Conservation (phyloP, 805 yeast species). For the Hanseniaspora valbyensis region DNA sequence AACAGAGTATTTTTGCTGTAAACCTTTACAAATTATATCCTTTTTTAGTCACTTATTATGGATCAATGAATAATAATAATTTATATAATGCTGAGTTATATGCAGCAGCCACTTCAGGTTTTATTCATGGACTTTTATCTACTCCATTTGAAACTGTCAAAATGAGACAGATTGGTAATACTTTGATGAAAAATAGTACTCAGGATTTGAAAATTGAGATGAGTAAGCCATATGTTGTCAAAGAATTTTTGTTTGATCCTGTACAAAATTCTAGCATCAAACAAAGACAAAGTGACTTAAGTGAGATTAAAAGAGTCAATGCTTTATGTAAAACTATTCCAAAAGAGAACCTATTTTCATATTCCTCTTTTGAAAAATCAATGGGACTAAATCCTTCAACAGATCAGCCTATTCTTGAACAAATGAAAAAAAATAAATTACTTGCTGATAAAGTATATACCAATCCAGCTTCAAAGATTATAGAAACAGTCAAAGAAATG, state of each 20-base stretch:
- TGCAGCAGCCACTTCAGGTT: conserved; percentile 78
- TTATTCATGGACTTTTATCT: conserved; percentile 67
- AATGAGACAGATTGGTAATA: conserved; percentile 66
- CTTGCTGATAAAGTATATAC: not conserved
- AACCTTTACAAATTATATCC: conserved; percentile 27
- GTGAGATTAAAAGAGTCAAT: not conserved
- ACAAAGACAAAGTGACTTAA: not conserved
- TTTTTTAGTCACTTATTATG: not conserved
- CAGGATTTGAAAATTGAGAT: conserved; percentile 25
- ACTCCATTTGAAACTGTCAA: conserved; percentile 87
- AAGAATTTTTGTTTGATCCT: conserved; percentile 18
- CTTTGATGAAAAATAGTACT: conserved; percentile 28
- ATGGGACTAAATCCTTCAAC: not conserved
- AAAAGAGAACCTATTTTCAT: not conserved
- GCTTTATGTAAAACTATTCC: not conserved
- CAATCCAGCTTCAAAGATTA: not conserved
- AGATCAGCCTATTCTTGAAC: not conserved
- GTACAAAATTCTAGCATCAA: conserved; percentile 15
- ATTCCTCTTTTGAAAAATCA: not conserved
- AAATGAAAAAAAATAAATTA: not conserved
- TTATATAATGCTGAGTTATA: conserved; percentile 66
- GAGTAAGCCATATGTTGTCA: conserved; percentile 25
- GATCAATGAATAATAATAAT: conserved; percentile 41
- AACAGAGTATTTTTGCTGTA: conserved; percentile 62
- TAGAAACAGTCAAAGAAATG: conserved; percentile 1